Evolutionary conservation across 768 basidiomycete species (phyloP), one percentile per base, ranked within the genome.

Genomic region (Pluteus cervinus): DNA sequence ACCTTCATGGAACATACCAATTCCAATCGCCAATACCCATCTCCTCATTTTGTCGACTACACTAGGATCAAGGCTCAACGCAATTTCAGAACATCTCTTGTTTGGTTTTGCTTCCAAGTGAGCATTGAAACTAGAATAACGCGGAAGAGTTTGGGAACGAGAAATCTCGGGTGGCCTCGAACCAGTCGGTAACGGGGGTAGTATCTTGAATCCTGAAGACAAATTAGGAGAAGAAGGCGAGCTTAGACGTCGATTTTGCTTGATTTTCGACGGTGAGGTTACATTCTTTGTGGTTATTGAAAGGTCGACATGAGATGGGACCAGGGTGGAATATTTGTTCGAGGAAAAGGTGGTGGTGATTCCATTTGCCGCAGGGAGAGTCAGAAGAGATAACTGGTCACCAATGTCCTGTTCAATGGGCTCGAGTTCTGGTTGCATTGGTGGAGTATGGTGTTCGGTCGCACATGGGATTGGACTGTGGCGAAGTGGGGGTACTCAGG

Each of bases 11-110:
- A 21, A 57, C 68, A 46, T 53, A 73, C 83, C 86, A 37, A 86
- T 65, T 30, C 70, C 76, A 33, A 88, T 68, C 11, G 79, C 68
- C 39, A 83, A 54, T 2, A 79, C 73, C 86, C 86, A 89, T 37
- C 76, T 58, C 17, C 71, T 66, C 54, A 89, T 65, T 36, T 62
- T 73, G 20, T 49, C 49, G 10, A 76, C 43, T 14, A 69, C 72
- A 20, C 66, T 68, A 2, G 56, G 48, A 14, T 76, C 63, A 25
- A 85, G 66, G 4, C 63, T 54, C 9, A 82, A 61, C 7, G 63
- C 60, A 4, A 65, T 41, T 33, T 69, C 67, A 7, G 56, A 52
- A 29, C 53, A 55, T 23, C 59, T 53, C 37, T 47, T 54, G 23
- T 20, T 28, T 21, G 20, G 14, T 10, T 12, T 7, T 16, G 7